phyloP scores from a whole-genome alignment of 2,329 filamentous ascomycete species.

The Penicillium sp. region DNA sequence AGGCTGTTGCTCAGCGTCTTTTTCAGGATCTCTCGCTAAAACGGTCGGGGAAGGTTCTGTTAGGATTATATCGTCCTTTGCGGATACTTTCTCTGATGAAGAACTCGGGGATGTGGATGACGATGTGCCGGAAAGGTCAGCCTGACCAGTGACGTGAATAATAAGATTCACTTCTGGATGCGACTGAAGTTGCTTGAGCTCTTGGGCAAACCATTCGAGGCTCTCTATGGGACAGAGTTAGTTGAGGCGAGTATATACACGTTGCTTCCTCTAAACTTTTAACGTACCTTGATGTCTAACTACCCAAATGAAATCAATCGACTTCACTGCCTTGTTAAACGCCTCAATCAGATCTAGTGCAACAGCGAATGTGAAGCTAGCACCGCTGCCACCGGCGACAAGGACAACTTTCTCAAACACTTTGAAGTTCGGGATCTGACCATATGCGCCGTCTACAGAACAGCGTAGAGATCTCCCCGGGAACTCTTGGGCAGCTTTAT shows the following conservation, averaged over 20 bases:
- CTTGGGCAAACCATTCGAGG: neutral
- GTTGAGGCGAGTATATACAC: neutral
- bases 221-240: neutral
- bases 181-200: conserved; percentile 1
- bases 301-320: conserved; percentile 1
- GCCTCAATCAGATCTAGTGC: conserved; percentile 1
- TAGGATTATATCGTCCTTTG: neutral
- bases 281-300: neutral
- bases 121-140: neutral
- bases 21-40: neutral
- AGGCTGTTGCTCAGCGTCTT: neutral
- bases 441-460: conserved; percentile 4
- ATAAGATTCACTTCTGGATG: conserved; percentile 4
- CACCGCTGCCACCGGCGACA: conserved; percentile 4
- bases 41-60: neutral
- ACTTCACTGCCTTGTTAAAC: neutral
- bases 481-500: neutral
- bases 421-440: conserved; percentile 3
- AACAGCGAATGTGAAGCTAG: conserved; percentile 6
- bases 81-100: neutral
- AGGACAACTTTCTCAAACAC: conserved; percentile 4
- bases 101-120: neutral
- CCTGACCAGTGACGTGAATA: conserved; percentile 4
- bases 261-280: neutral
- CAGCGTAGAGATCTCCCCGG: neutral